These are phyloP conservation scores for Pyrenophora teres DNA, from an alignment of 2,329 filamentous ascomycete genomes.

Conservation along the genomic window DNA sequence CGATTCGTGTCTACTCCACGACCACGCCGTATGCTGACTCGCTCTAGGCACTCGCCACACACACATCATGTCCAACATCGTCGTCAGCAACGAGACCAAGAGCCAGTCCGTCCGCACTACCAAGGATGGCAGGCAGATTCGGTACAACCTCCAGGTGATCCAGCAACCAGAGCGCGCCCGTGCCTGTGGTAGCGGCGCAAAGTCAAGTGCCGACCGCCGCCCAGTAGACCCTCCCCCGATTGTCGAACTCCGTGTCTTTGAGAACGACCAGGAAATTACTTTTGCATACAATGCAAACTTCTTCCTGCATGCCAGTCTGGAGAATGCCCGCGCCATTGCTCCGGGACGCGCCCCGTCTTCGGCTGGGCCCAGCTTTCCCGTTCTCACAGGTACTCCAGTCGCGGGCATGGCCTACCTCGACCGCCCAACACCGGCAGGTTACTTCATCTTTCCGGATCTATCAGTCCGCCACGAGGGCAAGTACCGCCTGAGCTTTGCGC, in stretches of 20 bases:
- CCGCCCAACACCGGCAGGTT: constrained; percentile 76
- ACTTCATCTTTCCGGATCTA: constrained; percentile 97
- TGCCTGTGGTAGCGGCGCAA: constrained; percentile 92
- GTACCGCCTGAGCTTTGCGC: constrained; percentile 87
- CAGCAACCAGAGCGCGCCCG: constrained; percentile 93
- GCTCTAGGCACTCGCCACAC: constrained; percentile 15
- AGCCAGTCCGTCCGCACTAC: constrained; percentile 64
- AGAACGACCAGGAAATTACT: constrained; percentile 71
- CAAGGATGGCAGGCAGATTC: constrained; percentile 75
- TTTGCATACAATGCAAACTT: constrained; percentile 96
- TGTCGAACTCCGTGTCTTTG: constrained; percentile 84
- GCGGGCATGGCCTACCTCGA: constrained; percentile 96
- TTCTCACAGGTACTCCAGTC: constrained; percentile 91
- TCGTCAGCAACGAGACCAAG: constrained; percentile 62
- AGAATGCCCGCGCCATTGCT: constrained; percentile 81
- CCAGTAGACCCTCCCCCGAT: constrained; percentile 95
- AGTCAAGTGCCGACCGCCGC: constrained; percentile 79
- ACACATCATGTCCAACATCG: constrained; percentile 50
- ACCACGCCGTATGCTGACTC: constrained; percentile 20
- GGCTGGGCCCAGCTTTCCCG: constrained; percentile 71
- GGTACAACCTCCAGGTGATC: constrained; percentile 82
- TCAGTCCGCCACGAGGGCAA: constrained; percentile 94
- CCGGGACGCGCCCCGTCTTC: constrained; percentile 71
- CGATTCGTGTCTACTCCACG: constrained; percentile 12
- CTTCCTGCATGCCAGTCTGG: constrained; percentile 89